A percentile compares a stretch with the other conserved stretches of the same genome.
Conservation (phyloP, 495 filamentous ascomycete species). For the Achaetomiella virescens region DNA sequence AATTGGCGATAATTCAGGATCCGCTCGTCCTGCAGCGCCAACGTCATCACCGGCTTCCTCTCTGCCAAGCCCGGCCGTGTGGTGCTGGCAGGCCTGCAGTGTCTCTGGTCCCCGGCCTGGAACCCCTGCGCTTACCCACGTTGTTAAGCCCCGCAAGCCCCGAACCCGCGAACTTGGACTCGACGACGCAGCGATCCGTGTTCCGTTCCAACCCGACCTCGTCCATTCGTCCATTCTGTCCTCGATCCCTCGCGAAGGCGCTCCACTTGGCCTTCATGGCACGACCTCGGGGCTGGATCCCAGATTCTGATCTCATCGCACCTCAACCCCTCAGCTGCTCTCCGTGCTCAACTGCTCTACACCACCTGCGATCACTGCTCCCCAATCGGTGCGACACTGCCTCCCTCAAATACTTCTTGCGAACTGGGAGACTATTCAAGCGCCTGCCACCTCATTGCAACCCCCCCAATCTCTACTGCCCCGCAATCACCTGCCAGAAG, state of each 20-base stretch:
- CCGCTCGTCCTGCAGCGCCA: slow-evolving; percentile 8
- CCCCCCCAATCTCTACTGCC: neutral
- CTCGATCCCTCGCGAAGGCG: neutral
- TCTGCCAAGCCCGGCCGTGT: neutral
- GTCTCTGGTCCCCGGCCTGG: slow-evolving; percentile 2
- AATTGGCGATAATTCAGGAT: slow-evolving; percentile 5
- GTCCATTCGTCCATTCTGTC: slow-evolving; percentile 2
- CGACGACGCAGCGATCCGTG: neutral
- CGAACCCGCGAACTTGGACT: neutral
- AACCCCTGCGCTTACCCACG: slow-evolving; percentile 1
- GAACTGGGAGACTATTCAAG: too few species aligned
- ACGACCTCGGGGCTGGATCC: slow-evolving; percentile 4
- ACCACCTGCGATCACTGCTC: neutral
- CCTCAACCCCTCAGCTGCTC: neutral
- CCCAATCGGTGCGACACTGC: too few species aligned
- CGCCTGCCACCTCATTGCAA: neutral
- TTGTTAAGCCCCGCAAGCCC: slow-evolving; percentile 6
- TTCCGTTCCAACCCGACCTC: neutral
- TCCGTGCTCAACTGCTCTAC: neutral
- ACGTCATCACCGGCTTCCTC: slow-evolving; percentile 13
- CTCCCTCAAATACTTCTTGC: too few species aligned
- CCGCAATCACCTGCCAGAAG: neutral
- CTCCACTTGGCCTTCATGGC: slow-evolving; percentile 3
- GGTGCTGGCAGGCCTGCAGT: neutral
- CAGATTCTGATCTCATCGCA: slow-evolving; percentile 2